Percentiles rank a stretch among this genome's conserved stretches.
Conservation (phyloP, 208 protist species). For the Leptomonas pyrrhocoris region DNA sequence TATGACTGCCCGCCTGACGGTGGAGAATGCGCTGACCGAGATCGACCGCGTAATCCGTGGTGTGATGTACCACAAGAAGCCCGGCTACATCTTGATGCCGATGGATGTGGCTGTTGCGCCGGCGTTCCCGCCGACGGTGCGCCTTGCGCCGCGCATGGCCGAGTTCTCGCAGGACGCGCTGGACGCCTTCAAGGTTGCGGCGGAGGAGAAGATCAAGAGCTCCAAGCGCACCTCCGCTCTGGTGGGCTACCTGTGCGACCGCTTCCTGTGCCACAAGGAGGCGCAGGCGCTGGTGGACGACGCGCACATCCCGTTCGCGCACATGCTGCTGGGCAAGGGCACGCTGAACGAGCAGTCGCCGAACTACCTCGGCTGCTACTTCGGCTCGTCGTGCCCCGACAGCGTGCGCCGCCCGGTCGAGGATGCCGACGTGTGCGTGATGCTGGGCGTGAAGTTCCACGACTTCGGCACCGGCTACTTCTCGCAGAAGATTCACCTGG, state of each 20-base stretch:
- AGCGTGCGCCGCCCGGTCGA: constrained; percentile 25
- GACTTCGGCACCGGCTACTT: constrained; percentile 57
- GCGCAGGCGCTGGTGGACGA: constrained; percentile 44
- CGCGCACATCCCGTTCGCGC: constrained; percentile 36
- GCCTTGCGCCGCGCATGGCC: constrained; percentile 9
- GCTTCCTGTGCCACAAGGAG: constrained; percentile 34
- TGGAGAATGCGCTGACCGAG: constrained; percentile 30
- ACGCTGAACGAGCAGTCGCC: constrained; percentile 51
- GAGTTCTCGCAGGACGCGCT: constrained; percentile 11
- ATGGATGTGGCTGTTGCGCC: constrained; percentile 28
- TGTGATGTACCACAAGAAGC: constrained; percentile 31
- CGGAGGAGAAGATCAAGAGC: constrained; percentile 34
- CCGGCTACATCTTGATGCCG: constrained; percentile 43
- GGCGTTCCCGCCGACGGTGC: constrained; percentile 12
- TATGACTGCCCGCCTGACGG: constrained; percentile 7
- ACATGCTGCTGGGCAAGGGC: constrained; percentile 52
- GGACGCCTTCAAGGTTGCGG: constrained; percentile 27
- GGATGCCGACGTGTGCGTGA: constrained; percentile 32
- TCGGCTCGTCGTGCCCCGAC: constrained; percentile 14
- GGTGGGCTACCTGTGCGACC: constrained; percentile 49
- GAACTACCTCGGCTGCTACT: constrained; percentile 45
- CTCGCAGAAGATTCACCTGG: constrained; percentile 34
- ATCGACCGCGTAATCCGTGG: constrained; percentile 42
- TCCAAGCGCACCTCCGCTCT: constrained; percentile 24
- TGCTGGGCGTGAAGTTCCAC: constrained; percentile 55